phyloP scores from a whole-genome alignment of 805 yeast species.

The Kurtzmaniella cleridarum region DNA sequence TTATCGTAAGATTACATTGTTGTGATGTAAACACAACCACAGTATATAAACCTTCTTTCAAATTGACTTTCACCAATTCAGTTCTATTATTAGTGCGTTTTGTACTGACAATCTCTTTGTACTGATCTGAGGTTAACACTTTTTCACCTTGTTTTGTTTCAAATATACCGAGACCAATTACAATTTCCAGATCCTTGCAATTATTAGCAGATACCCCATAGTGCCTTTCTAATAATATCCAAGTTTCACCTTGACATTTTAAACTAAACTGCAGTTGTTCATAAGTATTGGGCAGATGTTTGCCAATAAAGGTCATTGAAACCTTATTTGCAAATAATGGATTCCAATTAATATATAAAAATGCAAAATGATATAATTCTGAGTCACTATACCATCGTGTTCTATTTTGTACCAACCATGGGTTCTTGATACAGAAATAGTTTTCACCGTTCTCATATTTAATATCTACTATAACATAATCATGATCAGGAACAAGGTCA shows the following conservation, averaged over 20 bases:
- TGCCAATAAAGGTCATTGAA: slow-evolving; percentile 17
- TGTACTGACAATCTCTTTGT: slow-evolving; percentile 9
- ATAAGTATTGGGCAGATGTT: slow-evolving; percentile 7
- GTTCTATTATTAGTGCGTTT: slow-evolving; percentile 33
- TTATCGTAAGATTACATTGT: slow-evolving; percentile 23
- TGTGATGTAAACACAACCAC: slow-evolving; percentile 15
- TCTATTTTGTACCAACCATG: slow-evolving; percentile 27
- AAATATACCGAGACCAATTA: slow-evolving; percentile 11
- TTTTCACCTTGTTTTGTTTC: slow-evolving; percentile 25
- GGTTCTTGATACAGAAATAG: slow-evolving; percentile 29
- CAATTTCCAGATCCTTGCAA: slow-evolving; percentile 4
- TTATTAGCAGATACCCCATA: slow-evolving; percentile 12
- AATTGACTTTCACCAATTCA: slow-evolving; percentile 24
- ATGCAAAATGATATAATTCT: slow-evolving; percentile 31
- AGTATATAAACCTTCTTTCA: slow-evolving; percentile 13
- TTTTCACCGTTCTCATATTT: slow-evolving; percentile 14
- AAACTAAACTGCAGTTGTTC: slow-evolving; percentile 43
- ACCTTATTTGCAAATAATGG: slow-evolving; percentile 26
- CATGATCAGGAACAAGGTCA: slow-evolving; percentile 56
- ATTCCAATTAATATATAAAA: slow-evolving; percentile 68
- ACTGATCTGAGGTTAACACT: slow-evolving; percentile 22
- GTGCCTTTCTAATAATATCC: slow-evolving; percentile 50
- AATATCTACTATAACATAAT: slow-evolving; percentile 55
- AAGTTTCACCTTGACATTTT: slow-evolving; percentile 31
- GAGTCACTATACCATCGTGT: slow-evolving; percentile 12